Evolutionary conservation across 441 rosid species (phyloP).

Genomic region (Eruca vesicaria): DNA sequence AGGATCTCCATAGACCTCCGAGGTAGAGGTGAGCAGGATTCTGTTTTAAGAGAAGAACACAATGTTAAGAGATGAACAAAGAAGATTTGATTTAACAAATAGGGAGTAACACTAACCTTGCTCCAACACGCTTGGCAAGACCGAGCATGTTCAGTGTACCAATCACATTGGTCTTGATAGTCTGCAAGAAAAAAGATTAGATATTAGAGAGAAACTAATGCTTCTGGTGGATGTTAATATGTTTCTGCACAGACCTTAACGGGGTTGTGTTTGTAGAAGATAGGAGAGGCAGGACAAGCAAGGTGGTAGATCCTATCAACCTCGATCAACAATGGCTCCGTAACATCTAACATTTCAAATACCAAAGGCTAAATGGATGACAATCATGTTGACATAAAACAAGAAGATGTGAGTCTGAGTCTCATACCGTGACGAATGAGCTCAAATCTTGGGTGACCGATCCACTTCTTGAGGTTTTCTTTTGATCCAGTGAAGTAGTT

Average conservation of each 20-base stretch:
- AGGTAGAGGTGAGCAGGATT: slow-evolving; percentile 77
- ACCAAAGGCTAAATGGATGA: neutral
- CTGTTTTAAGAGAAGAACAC: slow-evolving; percentile 33
- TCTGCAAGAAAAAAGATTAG: slow-evolving; percentile 41
- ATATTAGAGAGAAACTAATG: slow-evolving; percentile 3
- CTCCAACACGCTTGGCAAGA: slow-evolving; percentile 83
- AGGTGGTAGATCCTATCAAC: slow-evolving; percentile 77
- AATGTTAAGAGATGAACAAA: slow-evolving; percentile 8
- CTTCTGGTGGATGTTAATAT: neutral
- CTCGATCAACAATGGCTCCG: slow-evolving; percentile 66
- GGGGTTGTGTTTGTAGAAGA: slow-evolving; percentile 76
- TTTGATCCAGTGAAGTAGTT: slow-evolving; percentile 93
- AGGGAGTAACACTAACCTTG: slow-evolving; percentile 44
- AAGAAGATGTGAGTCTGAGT: neutral
- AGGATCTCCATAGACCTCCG: slow-evolving; percentile 81
- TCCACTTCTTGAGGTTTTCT: slow-evolving; percentile 93
- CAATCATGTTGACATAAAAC: neutral
- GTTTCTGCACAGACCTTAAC: slow-evolving; percentile 49
- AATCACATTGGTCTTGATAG: slow-evolving; percentile 77
- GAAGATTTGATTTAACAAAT: neutral
- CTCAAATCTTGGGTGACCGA: slow-evolving; percentile 97
- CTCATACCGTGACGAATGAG: slow-evolving; percentile 91
- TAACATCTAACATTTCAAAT: slow-evolving; percentile 51
- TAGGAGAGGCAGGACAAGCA: slow-evolving; percentile 81
- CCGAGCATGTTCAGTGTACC: slow-evolving; percentile 86